Conservation (phyloP, 371 early-diverging fungal genomes). For the Syncephalastrum sp. region DNA sequence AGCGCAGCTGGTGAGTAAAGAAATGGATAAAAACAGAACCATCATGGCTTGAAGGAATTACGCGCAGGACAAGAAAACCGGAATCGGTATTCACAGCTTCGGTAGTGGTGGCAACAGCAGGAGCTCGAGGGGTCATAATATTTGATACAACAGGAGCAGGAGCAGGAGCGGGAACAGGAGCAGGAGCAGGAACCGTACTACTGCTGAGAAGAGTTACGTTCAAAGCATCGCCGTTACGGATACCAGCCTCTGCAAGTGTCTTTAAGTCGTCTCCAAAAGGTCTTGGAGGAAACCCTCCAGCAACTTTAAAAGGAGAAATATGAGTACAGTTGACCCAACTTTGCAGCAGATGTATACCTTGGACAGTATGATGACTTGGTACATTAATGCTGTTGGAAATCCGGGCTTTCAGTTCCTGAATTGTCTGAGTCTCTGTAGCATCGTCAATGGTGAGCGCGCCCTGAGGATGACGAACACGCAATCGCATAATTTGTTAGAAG, state of each 20-base stretch:
- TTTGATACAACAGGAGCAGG: neutral
- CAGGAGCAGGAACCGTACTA: neutral
- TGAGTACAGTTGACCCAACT: neutral
- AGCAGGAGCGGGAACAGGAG: neutral
- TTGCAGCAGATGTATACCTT: conserved; percentile 9
- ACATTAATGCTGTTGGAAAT: conserved; percentile 9
- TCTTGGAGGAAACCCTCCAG: conserved; percentile 47
- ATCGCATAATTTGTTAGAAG: conserved; percentile 8
- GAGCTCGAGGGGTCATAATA: too few relatives aligned
- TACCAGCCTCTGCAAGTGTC: conserved; percentile 15
- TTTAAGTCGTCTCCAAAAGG: conserved; percentile 18
- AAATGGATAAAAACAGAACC: neutral
- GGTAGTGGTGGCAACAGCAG: conserved; percentile 2
- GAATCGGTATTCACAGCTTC: conserved; percentile 11
- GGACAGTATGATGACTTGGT: conserved; percentile 6
- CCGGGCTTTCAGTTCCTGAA: conserved; percentile 6
- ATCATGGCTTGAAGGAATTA: conserved; percentile 1
- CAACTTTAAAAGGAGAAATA: conserved; percentile 24
- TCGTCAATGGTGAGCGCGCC: conserved; percentile 15
- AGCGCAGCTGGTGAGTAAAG: neutral
- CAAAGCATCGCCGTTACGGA: conserved; percentile 40
- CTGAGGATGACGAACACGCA: conserved; percentile 27
- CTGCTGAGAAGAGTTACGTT: conserved; percentile 21
- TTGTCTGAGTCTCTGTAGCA: conserved; percentile 11
- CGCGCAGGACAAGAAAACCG: conserved; percentile 17